Percentiles rank a stretch among this genome's conserved stretches.
Evolutionary conservation across 441 rosid genomes (phyloP).

Genomic region (Kokia cookei): DNA sequence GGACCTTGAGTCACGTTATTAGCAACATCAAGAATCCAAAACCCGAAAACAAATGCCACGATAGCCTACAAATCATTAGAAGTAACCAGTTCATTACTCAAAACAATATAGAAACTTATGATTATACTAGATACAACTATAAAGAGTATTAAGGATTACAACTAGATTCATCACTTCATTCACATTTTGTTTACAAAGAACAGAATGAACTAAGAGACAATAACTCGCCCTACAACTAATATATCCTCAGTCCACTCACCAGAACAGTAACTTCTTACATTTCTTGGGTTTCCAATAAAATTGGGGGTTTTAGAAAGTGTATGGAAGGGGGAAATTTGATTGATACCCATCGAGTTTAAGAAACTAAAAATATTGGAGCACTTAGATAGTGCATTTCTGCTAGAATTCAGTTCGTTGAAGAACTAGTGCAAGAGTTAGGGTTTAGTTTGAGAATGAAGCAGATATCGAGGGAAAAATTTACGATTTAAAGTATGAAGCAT

Average conservation of each 20-base stretch:
- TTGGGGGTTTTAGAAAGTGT: conserved; percentile 13
- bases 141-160: not conserved
- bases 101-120: not conserved
- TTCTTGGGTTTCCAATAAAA: not conserved
- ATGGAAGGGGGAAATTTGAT: conserved; percentile 12
- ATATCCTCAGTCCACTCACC: conserved; percentile 77
- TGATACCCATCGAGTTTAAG: conserved; percentile 18
- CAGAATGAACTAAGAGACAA: not conserved
- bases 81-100: conserved; percentile 9
- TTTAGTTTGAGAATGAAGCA: conserved; percentile 21
- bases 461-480: conserved; percentile 24
- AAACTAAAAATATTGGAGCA: conserved; percentile 9
- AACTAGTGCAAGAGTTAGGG: conserved; percentile 19
- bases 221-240: conserved; percentile 23
- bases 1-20: conserved; percentile 97
- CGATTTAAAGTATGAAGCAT: conserved; percentile 5
- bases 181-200: not conserved
- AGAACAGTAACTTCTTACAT: conserved; percentile 44
- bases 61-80: conserved; percentile 55
- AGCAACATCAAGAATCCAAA: conserved; percentile 93
- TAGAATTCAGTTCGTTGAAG: conserved; percentile 9
- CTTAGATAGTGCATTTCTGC: not conserved
- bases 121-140: not conserved
- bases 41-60: conserved; percentile 70
- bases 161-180: not conserved